A percentile compares a stretch with the other conserved stretches of the same genome.
Conservation (phyloP, 345 rosid genomes). For the Sisymbrium altissimum region DNA sequence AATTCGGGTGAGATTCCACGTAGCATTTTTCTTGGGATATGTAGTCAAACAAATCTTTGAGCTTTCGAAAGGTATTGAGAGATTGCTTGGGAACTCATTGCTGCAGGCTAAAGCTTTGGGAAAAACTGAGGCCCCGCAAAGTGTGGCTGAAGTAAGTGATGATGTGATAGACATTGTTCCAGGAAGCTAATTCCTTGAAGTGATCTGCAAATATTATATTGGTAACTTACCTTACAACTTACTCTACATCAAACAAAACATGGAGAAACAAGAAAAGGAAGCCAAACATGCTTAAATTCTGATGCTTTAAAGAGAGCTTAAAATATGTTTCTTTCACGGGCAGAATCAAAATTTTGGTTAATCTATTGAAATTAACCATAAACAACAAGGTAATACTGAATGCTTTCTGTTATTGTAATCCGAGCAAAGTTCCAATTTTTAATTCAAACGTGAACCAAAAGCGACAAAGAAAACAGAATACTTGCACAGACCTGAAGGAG, state of each 20-base stretch:
- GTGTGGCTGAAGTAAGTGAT: constrained; percentile 25
- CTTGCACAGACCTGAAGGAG: constrained; percentile 7
- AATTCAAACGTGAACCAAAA: background rate
- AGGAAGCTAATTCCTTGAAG: background rate
- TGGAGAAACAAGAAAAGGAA: background rate
- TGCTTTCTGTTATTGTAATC: too few relatives aligned
- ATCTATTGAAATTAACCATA: background rate
- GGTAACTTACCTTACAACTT: background rate
- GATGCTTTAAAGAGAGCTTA: background rate
- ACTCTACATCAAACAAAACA: background rate
- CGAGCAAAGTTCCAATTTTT: too few relatives aligned
- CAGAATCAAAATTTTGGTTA: background rate
- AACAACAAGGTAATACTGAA: too few relatives aligned
- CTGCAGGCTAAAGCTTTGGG: constrained; percentile 17
- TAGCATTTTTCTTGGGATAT: constrained; percentile 19
- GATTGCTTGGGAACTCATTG: constrained; percentile 23
- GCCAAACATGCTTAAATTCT: background rate
- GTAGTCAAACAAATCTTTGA: constrained; percentile 20
- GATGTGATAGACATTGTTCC: constrained; percentile 38
- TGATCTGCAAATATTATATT: background rate
- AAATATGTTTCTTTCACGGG: background rate
- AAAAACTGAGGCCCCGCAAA: constrained; percentile 16
- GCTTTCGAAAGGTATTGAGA: constrained; percentile 9
- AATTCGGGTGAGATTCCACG: constrained; percentile 17
- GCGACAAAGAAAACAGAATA: background rate